phyloP scores from a whole-genome alignment of 2,329 filamentous ascomycete species.

The Colletotrichum salicis region DNA sequence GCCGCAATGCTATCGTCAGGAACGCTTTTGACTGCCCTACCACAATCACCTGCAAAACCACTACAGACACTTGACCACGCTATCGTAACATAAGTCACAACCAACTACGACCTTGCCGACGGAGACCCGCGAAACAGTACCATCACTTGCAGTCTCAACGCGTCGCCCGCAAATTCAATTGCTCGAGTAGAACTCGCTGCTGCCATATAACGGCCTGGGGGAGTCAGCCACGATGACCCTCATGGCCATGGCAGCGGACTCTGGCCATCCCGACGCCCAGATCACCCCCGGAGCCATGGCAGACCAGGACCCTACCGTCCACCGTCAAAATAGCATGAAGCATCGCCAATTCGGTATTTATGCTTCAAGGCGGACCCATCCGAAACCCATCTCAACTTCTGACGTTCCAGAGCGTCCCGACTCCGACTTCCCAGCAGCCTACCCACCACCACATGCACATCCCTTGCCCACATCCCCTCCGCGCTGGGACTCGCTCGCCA shows the following conservation, averaged over 20 bases:
- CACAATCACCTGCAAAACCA: conserved; percentile 25
- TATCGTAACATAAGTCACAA: conserved; percentile 36
- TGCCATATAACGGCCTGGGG: conserved; percentile 34
- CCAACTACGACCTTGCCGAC: conserved; percentile 35
- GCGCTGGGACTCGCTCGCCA: conserved; percentile 59
- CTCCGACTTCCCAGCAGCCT: conserved; percentile 35
- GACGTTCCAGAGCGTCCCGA: conserved; percentile 34
- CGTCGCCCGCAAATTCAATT: conserved; percentile 1
- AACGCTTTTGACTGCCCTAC: conserved; percentile 29
- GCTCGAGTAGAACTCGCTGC: conserved; percentile 12
- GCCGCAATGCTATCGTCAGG: conserved; percentile 35
- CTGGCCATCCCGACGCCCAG: conserved; percentile 27
- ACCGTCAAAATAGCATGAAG: conserved; percentile 33
- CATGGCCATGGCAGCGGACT: conserved; percentile 37
- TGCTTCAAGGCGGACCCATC: conserved; percentile 34
- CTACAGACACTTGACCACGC: conserved; percentile 30
- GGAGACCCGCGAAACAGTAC: conserved; percentile 4
- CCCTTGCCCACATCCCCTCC: conserved; percentile 48
- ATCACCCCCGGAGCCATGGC: conserved; percentile 17
- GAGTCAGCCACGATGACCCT: conserved; percentile 33
- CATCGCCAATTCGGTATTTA: conserved; percentile 37
- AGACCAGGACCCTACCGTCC: conserved; percentile 28
- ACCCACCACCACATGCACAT: conserved; percentile 42
- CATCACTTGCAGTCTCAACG: not conserved
- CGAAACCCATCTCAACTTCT: conserved; percentile 34